Base-by-base conservation (phyloP, 495 filamentous ascomycete species). In the Lentithecium fluviatile region DNA sequence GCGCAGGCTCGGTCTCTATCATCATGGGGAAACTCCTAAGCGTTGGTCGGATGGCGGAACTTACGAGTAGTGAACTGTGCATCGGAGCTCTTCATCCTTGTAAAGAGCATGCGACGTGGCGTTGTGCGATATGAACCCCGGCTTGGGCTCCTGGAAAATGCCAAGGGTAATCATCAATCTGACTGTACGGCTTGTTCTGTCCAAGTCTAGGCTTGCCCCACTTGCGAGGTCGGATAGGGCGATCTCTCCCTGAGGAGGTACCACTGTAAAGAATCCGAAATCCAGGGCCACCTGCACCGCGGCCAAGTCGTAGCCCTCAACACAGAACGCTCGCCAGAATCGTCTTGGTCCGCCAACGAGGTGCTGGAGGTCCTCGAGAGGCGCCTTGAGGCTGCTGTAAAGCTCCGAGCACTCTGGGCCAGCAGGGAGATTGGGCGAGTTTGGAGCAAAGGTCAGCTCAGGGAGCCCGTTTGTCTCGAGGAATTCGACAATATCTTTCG, bases 261-360 rank as follows among this genome's bases (percentile, higher is more conserved):
- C 36, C 10, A 20, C n/a, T 25, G 26, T 32, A 45, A 73, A 74
- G 50, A 73, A 75, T 2, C 56, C 40, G 25, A 70, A 70, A 5
- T 75, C 69, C 1, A 72, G 50, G 0, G 73, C 73, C 6, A 71
- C 45, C 55, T 75, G 73, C 23, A 67, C 51, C 11, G 71, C 70
- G 0, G 55, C 68, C 0, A 76, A 43, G 1, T 76, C 72, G 55
- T 73, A 67, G 26, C 50, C 29, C 8, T 19, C 15, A 12, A 23
- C 36, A 32, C 38, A 45, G 20, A 70, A 60, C 13, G 42, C 36
- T 19, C 56, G 46, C 26, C 20, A 10, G 6, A 43, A 19, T 4
- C 56, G 53, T 23, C 38, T 62, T 1, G 65, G 69, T 20, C 71
- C 73, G 25, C 68, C 58, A 40, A 75, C 45, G 8, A 73, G 70